Percentiles rank a stretch among this genome's conserved stretches.
Evolutionary conservation across 2,329 filamentous ascomycete species (phyloP).

Genomic region (Trichoderma atroviride): DNA sequence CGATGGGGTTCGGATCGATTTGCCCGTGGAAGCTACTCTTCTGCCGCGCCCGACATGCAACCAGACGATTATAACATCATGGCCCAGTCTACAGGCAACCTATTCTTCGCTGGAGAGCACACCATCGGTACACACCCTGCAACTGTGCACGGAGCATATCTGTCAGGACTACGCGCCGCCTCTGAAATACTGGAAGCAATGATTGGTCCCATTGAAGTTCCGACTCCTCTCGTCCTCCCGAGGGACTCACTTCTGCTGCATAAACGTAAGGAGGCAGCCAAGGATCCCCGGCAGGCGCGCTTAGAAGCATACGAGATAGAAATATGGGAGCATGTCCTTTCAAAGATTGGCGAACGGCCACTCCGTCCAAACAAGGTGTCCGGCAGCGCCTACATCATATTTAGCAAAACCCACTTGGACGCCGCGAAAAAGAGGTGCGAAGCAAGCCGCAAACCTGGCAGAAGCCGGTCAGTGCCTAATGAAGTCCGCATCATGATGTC

Average conservation of each 20-base stretch:
- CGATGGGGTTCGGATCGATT: slow-evolving; percentile 91
- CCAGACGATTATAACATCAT: slow-evolving; percentile 91
- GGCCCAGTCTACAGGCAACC: slow-evolving; percentile 79
- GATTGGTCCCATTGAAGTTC: slow-evolving; percentile 78
- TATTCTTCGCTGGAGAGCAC: slow-evolving; percentile 95
- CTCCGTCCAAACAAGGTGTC: slow-evolving; percentile 71
- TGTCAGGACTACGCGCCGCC: slow-evolving; percentile 88
- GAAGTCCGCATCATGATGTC: slow-evolving; percentile 85
- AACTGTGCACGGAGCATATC: slow-evolving; percentile 93
- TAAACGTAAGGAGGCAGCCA: slow-evolving; percentile 59
- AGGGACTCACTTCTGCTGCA: slow-evolving; percentile 55
- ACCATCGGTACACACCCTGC: slow-evolving; percentile 95
- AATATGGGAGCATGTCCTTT: slow-evolving; percentile 54
- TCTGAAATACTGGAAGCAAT: slow-evolving; percentile 81
- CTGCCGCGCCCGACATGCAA: slow-evolving; percentile 78
- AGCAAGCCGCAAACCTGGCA: slow-evolving; percentile 63
- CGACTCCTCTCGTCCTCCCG: slow-evolving; percentile 71
- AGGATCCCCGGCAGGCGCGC: slow-evolving; percentile 55
- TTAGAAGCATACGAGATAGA: slow-evolving; percentile 60
- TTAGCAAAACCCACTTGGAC: slow-evolving; percentile 78
- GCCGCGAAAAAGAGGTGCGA: slow-evolving; percentile 62
- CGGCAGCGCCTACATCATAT: slow-evolving; percentile 86
- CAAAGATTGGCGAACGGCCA: slow-evolving; percentile 73
- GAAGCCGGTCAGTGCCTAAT: slow-evolving; percentile 69
- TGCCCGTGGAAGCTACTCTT: slow-evolving; percentile 94